phyloP scores from a whole-genome alignment of 345 rosid genomes.

The Moricandia arvensis region DNA sequence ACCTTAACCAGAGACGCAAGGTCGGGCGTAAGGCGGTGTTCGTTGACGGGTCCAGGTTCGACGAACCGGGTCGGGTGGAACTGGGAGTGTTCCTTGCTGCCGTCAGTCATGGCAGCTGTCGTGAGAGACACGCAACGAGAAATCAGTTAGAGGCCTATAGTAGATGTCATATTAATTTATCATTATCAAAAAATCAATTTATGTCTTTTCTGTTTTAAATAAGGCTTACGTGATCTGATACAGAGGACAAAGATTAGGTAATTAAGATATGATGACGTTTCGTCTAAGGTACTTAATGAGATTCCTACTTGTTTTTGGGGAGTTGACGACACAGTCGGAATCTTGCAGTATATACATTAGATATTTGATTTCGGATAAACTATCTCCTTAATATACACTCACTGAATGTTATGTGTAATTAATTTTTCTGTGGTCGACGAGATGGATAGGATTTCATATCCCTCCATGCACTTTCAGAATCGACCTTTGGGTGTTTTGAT shows the following conservation, averaged over 20 bases:
- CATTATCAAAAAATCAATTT: neutral
- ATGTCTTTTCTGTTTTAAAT: neutral
- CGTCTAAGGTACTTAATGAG: conserved; percentile 1
- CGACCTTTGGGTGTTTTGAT: no score
- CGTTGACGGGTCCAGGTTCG: conserved; percentile 50
- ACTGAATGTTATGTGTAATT: neutral
- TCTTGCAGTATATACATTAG: conserved; percentile 21
- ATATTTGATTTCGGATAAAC: neutral
- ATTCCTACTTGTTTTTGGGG: conserved; percentile 29
- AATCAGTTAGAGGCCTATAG: conserved; percentile 42
- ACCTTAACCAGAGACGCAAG: conserved; percentile 11
- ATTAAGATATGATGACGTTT: conserved; percentile 17
- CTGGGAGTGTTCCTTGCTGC: conserved; percentile 94
- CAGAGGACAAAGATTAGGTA: conserved; percentile 15
- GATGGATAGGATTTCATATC: no score
- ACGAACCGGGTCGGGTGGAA: conserved; percentile 57
- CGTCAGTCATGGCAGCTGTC: conserved; percentile 42
- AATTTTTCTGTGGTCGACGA: no score
- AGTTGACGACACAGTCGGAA: conserved; percentile 27
- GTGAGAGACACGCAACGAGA: conserved; percentile 56
- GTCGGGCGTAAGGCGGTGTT: conserved; percentile 54
- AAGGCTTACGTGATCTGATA: conserved; percentile 2
- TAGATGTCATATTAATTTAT: neutral
- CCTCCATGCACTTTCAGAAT: no score
- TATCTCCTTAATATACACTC: neutral